Evolutionary conservation across 108 stramenopile species (phyloP), one percentile per base, ranked within the genome.

Genomic region (Cyclotella sp.): DNA sequence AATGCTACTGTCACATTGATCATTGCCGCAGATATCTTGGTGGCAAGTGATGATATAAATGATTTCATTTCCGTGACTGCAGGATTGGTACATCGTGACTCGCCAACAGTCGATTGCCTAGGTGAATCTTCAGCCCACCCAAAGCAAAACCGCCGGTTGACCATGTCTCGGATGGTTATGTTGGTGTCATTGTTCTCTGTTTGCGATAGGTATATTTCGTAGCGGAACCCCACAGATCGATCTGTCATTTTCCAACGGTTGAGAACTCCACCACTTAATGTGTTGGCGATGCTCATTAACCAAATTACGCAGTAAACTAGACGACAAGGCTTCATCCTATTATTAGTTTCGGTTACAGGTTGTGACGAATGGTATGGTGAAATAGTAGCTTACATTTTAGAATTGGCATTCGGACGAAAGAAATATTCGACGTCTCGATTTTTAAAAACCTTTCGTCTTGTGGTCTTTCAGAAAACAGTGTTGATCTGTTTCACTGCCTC

Each of bases 101-200:
- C 69, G 6, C 77, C 77, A 15, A 78, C 69, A 2, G 53, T 62
- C 0, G 77, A 43, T 18, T 70, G 45, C 13, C 42, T 39, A 3
- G 46, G 58, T 8, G 61, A 63, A 24, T 63, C 51, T 64, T 78
- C 69, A 3, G 51, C 62, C 77, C 77, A 78, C 0, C 69, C 77
- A 30, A 70, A 78, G 30, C 69, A 78, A 16, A 78, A 70, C 12
- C 34, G 27, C 5, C 44, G 51, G 27, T 78, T 61, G 24, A 68
- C 68, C 8, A 52, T 49, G 2, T 63, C 60, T 63, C 63, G 39
- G 27, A 70, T 43, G 28, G 44, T 30, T 59, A 13, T 16, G 22
- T 60, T 47, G 58, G 44, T 43, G 41, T 72, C 43, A n/a, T 58
- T 42, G 16, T 11, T 45, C 2, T 13, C 0, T 18, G 7, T 49